Percentiles rank a stretch among this genome's conserved stretches.
Conservation (phyloP, 108 stramenopile genomes). For the Nannochloropsis oceanica region DNA sequence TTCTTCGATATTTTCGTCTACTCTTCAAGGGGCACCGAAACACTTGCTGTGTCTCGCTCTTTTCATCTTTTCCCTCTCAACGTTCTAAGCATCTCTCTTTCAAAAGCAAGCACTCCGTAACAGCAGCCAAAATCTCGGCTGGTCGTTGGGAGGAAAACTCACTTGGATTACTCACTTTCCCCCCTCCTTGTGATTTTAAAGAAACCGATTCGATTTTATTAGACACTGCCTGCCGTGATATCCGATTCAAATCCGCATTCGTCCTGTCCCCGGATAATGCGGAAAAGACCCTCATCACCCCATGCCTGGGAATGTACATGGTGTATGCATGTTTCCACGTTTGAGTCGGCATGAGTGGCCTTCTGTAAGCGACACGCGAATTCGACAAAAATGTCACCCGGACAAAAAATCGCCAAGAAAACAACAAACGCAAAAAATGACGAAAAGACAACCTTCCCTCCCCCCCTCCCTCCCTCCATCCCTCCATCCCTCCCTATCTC, state of each 20-base stretch:
- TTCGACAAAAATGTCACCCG: neutral
- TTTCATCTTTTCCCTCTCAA: no score
- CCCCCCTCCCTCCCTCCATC: no score
- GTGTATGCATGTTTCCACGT: no score
- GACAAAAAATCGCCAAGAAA: neutral
- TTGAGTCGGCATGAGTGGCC: neutral
- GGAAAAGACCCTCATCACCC: constrained; percentile 49
- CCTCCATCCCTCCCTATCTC: neutral
- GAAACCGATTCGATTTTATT: neutral
- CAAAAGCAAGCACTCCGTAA: no score
- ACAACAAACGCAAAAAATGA: neutral
- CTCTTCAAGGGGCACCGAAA: no score
- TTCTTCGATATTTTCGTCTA: no score
- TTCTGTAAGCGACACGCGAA: neutral
- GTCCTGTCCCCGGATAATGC: constrained; percentile 42
- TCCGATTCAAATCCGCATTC: constrained; percentile 39
- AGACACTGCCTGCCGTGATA: constrained; percentile 25
- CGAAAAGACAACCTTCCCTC: neutral
- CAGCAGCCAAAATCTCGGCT: no score
- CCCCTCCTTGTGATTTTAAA: no score
- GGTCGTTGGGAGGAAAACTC: no score
- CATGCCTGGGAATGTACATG: constrained; percentile 21
- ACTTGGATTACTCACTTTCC: no score
- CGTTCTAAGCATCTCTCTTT: no score
- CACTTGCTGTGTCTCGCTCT: no score